phyloP scores from a whole-genome alignment of 164 flowering plant genomes.

The Stephania japonica region DNA sequence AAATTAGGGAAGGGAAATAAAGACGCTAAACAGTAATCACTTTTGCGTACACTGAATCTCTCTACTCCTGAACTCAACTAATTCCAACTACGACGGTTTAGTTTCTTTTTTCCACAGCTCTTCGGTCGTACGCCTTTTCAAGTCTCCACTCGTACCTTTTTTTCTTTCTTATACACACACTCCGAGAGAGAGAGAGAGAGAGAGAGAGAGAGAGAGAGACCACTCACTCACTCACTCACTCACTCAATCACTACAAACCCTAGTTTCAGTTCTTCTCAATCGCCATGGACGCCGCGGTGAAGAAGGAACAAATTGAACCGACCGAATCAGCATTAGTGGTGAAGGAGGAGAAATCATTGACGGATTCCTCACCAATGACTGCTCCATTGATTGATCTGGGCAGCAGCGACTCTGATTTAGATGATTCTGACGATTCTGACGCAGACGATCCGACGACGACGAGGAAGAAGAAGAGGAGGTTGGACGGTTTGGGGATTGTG shows the following conservation, averaged over 20 bases:
- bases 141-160: no score
- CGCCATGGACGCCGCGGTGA: constrained; percentile 1
- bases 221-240: no score
- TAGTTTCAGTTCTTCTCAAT: background rate
- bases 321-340: background rate
- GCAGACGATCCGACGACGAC: background rate
- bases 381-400: constrained; percentile 14
- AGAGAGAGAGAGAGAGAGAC: no score
- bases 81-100: no score
- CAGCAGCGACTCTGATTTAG: constrained; percentile 10
- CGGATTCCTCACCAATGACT: background rate
- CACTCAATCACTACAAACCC: background rate
- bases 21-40: no score
- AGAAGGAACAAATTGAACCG: background rate
- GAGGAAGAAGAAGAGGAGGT: constrained; percentile 13
- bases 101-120: no score
- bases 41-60: no score
- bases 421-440: background rate
- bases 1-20: no score
- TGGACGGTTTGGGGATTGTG: constrained; percentile 8
- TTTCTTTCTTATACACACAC: no score
- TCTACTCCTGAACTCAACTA: no score
- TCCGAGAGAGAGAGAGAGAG: no score
- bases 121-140: no score
- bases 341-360: background rate